A percentile compares a stretch with the other conserved stretches of the same genome.
These are phyloP conservation scores for Dactylellina drechsleri DNA, from an alignment of 2,329 filamentous ascomycete genomes.

Conservation along the genomic window DNA sequence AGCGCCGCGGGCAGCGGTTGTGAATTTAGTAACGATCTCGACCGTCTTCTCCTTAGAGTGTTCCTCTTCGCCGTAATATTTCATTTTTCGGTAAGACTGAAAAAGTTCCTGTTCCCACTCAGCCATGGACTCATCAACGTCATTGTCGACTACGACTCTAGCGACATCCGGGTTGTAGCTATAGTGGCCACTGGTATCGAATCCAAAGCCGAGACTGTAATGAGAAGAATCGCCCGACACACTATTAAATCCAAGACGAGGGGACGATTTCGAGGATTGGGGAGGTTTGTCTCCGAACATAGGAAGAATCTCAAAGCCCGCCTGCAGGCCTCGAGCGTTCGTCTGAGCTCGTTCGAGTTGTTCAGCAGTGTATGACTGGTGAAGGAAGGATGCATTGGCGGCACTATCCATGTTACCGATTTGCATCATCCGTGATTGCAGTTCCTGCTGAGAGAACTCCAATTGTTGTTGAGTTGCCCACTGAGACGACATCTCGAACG, in stretches of 20 bases:
- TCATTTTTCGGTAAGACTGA: constrained; percentile 47
- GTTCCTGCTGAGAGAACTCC: constrained; percentile 8
- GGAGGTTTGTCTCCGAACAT: constrained; percentile 52
- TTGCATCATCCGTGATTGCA: constrained; percentile 7
- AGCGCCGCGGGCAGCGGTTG: constrained; percentile 38
- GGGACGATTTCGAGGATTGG: constrained; percentile 40
- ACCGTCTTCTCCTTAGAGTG: constrained; percentile 43
- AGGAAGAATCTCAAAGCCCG: constrained; percentile 46
- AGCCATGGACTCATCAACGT: constrained; percentile 46
- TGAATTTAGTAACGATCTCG: constrained; percentile 49
- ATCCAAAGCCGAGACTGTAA: constrained; percentile 47
- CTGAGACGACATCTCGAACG: constrained; percentile 6
- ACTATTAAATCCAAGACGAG: constrained; percentile 31
- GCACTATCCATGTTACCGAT: constrained; percentile 1
- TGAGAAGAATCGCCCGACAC: constrained; percentile 19
- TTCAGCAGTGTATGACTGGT: constrained; percentile 18
- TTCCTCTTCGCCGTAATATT: constrained; percentile 52
- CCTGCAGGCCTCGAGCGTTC: constrained; percentile 37
- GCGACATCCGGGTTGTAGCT: constrained; percentile 40
- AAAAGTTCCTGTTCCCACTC: constrained; percentile 53
- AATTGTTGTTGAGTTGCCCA: constrained; percentile 11
- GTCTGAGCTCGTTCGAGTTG: constrained; percentile 26
- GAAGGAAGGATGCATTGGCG: not conserved
- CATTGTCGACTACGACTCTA: constrained; percentile 21
- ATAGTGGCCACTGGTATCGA: constrained; percentile 34